Evolutionary conservation across 305 asterid species (phyloP).

Genomic region (Rubia occidens): DNA sequence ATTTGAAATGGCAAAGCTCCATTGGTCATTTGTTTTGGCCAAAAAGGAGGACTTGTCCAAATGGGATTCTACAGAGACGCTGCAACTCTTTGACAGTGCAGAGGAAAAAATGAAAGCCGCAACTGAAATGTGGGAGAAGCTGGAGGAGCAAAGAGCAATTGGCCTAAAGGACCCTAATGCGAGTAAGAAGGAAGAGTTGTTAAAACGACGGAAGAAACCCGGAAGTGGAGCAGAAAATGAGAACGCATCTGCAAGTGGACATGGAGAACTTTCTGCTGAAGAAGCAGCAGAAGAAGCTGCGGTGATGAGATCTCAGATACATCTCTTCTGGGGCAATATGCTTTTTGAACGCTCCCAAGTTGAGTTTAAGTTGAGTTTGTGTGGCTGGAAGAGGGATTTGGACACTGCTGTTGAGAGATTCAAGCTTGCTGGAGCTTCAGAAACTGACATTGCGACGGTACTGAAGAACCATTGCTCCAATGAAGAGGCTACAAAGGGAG

Average conservation of each 20-base stretch:
- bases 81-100: slow-evolving; percentile 69
- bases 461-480: slow-evolving; percentile 76
- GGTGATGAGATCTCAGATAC: slow-evolving; percentile 87
- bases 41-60: slow-evolving; percentile 71
- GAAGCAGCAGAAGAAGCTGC: slow-evolving; percentile 88
- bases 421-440: slow-evolving; percentile 96
- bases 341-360: slow-evolving; percentile 87
- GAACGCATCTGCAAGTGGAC: slow-evolving; percentile 24
- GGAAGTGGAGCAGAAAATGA: slow-evolving; percentile 42
- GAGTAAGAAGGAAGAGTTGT: slow-evolving; percentile 60
- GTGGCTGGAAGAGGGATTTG: slow-evolving; percentile 73
- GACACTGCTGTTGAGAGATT: slow-evolving; percentile 82
- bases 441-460: slow-evolving; percentile 65
- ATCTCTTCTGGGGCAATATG: slow-evolving; percentile 94
- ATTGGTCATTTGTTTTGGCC: slow-evolving; percentile 82
- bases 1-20: slow-evolving; percentile 95
- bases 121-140: slow-evolving; percentile 89
- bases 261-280: slow-evolving; percentile 49
- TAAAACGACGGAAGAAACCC: slow-evolving; percentile 52
- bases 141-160: slow-evolving; percentile 71
- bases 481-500: slow-evolving; percentile 35
- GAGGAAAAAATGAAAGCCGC: slow-evolving; percentile 83
- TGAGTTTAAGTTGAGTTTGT: slow-evolving; percentile 63
- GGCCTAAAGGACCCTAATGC: slow-evolving; percentile 54
- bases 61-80: slow-evolving; percentile 82